phyloP scores from a whole-genome alignment of 164 flowering plant genomes.

The Chimonanthus salicifolius region DNA sequence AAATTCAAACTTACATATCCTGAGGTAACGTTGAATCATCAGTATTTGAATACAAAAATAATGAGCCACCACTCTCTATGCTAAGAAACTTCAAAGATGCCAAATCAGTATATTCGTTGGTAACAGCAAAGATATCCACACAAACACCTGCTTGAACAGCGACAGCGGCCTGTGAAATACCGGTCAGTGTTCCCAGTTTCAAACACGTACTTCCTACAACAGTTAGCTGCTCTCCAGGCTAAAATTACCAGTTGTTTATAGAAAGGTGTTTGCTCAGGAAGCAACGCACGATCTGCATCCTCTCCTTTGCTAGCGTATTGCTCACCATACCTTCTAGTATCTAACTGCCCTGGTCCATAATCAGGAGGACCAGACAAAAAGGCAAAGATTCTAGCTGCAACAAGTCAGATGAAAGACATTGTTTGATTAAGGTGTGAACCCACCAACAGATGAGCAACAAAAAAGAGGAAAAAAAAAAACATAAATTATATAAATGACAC shows the following conservation, averaged over 20 bases:
- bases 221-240: neutral
- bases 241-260: conserved; percentile 82
- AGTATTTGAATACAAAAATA: conserved; percentile 77
- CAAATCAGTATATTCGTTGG: conserved; percentile 96
- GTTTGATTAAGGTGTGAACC: conserved; percentile 4
- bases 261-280: conserved; percentile 97
- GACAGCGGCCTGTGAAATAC: conserved; percentile 75
- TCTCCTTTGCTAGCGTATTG: conserved; percentile 98
- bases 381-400: conserved; percentile 91
- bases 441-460: neutral
- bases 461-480: conserved; percentile 1
- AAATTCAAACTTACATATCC: conserved; percentile 69
- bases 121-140: conserved; percentile 96
- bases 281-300: conserved; percentile 98
- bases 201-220: conserved; percentile 1
- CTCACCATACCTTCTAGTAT: conserved; percentile 91
- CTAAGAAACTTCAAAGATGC: conserved; percentile 97
- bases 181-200: conserved; percentile 19
- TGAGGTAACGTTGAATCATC: conserved; percentile 99
- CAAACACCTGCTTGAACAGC: conserved; percentile 99
- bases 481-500: conserved; percentile 1
- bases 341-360: conserved; percentile 95
- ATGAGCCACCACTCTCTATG: conserved; percentile 95
- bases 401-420: conserved; percentile 6
- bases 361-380: conserved; percentile 99